Evolutionary conservation across 2,329 filamentous ascomycete genomes (phyloP).

Genomic region (Tolypocladium endophyticum): DNA sequence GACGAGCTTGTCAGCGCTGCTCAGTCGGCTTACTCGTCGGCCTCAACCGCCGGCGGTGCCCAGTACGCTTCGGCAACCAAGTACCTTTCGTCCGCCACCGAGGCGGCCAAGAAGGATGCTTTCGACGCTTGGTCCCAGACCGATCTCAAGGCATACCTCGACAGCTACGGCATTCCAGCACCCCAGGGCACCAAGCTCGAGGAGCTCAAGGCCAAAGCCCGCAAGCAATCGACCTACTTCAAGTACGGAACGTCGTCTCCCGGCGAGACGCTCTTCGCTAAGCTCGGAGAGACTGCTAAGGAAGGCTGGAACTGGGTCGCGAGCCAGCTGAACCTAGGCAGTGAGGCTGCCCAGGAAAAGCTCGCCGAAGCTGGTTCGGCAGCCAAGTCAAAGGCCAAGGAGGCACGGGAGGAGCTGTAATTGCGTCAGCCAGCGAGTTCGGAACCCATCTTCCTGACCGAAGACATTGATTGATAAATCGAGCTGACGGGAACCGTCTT

Average conservation of each 20-base stretch:
- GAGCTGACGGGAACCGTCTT: neutral
- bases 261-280: slow-evolving; percentile 53
- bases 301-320: slow-evolving; percentile 41
- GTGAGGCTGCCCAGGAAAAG: slow-evolving; percentile 37
- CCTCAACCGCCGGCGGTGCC: slow-evolving; percentile 45
- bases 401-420: slow-evolving; percentile 40
- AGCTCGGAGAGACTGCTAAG: slow-evolving; percentile 40
- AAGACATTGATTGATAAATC: too few species aligned
- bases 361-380: slow-evolving; percentile 23
- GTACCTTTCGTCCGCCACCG: slow-evolving; percentile 57
- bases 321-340: slow-evolving; percentile 36
- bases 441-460: neutral
- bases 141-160: slow-evolving; percentile 69
- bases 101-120: slow-evolving; percentile 49
- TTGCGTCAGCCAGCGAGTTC: neutral
- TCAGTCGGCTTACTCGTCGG: slow-evolving; percentile 48
- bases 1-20: slow-evolving; percentile 63
- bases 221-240: slow-evolving; percentile 67
- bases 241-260: slow-evolving; percentile 62
- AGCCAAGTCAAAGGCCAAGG: slow-evolving; percentile 18
- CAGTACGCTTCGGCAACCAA: slow-evolving; percentile 60
- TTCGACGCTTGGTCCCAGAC: slow-evolving; percentile 67
- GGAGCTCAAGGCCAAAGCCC: slow-evolving; percentile 59
- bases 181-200: slow-evolving; percentile 60
- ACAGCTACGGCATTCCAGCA: slow-evolving; percentile 61